Conservation (phyloP, 257 asterid genomes). For the Solanum pennellii region DNA sequence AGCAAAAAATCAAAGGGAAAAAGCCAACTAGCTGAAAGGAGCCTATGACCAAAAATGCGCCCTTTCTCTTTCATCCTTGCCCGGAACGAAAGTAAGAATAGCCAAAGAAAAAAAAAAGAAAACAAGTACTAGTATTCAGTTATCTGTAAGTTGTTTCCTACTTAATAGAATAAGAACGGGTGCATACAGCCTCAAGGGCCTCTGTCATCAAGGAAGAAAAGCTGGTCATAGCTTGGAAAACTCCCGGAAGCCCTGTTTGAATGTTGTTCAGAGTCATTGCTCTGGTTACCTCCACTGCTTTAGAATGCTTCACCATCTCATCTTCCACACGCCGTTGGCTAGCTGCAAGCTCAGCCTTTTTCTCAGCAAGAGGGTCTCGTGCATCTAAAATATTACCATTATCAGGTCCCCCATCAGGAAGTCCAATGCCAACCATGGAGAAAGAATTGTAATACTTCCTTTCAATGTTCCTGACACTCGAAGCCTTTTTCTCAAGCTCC, state of each 20-base stretch:
- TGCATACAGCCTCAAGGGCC: conserved; percentile 75
- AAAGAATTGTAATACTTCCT: conserved; percentile 70
- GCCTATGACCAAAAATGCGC: conserved; percentile 19
- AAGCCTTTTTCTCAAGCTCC: conserved; percentile 88
- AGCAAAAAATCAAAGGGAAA: conserved; percentile 6
- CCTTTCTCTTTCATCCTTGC: conserved; percentile 32
- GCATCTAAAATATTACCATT: conserved; percentile 57
- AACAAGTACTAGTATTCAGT: background rate
- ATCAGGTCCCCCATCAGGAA: conserved; percentile 55
- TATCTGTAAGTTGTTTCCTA: background rate
- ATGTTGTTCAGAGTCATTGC: conserved; percentile 87
- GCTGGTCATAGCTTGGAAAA: conserved; percentile 95
- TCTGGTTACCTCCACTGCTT: conserved; percentile 84
- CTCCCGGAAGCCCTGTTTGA: conserved; percentile 95
- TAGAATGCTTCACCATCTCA: conserved; percentile 68
- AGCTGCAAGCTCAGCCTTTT: conserved; percentile 70
- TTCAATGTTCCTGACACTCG: conserved; percentile 72
- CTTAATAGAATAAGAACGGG: conserved; percentile 68
- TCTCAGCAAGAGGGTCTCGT: conserved; percentile 86
- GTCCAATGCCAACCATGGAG: conserved; percentile 80
- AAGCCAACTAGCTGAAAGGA: conserved; percentile 8
- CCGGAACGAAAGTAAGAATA: conserved; percentile 8
- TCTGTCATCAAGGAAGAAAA: conserved; percentile 71
- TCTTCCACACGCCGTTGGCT: conserved; percentile 91
- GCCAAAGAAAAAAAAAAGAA: conserved; percentile 1